Base-by-base conservation (phyloP, 139 green algal genomes). In the Auxenochlorella protothecoides region DNA sequence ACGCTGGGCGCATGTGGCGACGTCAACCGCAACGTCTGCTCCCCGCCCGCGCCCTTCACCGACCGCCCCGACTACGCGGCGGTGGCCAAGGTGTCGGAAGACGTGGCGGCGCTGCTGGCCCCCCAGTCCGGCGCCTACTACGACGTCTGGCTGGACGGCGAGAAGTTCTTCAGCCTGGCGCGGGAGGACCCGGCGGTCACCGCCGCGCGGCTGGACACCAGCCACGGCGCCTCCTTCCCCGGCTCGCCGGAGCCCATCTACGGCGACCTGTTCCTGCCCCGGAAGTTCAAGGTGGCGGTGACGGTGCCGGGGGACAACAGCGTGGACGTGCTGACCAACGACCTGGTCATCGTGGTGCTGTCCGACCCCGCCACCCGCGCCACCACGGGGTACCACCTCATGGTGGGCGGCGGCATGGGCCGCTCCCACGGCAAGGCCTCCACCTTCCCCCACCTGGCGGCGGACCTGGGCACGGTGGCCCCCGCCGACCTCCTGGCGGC, bases 91-190 rank as follows among this genome's bases (percentile, higher is more conserved):
- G 70, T 84, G 51, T 84, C 87, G 15, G 78, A 94, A 52, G 83
- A 96, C 66, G 77, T 92, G 14, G 92, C 89, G 7, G 88, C 93
- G 72, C 81, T 97, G 79, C 82, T 89, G 76, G 88, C 79, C 77
- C 95, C 79, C 76, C 95, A 99, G 86, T 90, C 83, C 6, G 95
- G 95, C 53, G 91, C 93, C 4, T 99, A 99, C 85, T 99, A 99
- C 75, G 95, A 99, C 75, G 86, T 99, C 51, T 99, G 95, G 95
- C 91, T 99, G 7, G 95, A 99, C 73, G 95, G 95, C 57, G 95
- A 98, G 88, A 97, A 98, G 87, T 97, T 97, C 74, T 88, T 97
- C 74, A 85, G 77, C 3, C 77, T 88, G 68, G 83, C 92, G 63
- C 93, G 89, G 80, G 91, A 96, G 90, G 87, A 92, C 75, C 89